Conservation (phyloP, 1,284 basidiomycete genomes). For the Ganoderma resinaceum region DNA sequence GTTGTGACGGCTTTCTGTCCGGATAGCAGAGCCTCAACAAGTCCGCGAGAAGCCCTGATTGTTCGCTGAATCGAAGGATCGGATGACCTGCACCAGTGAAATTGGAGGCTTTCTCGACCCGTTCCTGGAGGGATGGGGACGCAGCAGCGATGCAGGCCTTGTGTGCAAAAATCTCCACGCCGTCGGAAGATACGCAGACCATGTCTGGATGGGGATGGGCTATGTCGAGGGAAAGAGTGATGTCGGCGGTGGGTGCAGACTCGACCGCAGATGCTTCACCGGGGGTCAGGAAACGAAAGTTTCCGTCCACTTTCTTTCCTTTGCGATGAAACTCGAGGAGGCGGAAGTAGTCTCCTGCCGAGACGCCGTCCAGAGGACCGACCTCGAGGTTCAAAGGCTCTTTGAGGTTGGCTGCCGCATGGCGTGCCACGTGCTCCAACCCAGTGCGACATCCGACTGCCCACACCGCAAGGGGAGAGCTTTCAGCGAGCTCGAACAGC, state of each 20-base stretch:
- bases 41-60: neutral
- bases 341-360: slow-evolving; percentile 12
- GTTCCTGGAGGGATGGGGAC: neutral
- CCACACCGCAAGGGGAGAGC: slow-evolving; percentile 20
- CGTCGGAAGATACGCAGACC: slow-evolving; percentile 4
- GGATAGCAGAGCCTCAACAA: slow-evolving; percentile 1
- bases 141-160: neutral
- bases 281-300: neutral
- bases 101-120: neutral
- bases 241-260: no score
- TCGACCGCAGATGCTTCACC: neutral
- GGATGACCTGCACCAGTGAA: neutral
- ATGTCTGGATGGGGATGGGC: slow-evolving; percentile 3
- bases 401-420: slow-evolving; percentile 8
- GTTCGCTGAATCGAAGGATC: neutral
- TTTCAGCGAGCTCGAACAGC: slow-evolving; percentile 6
- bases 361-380: neutral
- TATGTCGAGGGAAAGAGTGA: neutral
- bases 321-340: slow-evolving; percentile 11
- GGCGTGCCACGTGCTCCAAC: slow-evolving; percentile 21
- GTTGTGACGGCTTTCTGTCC: neutral
- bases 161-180: neutral
- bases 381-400: neutral
- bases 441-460: slow-evolving; percentile 20
- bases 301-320: neutral